Percentiles rank a stretch among this genome's conserved stretches.
Conservation (phyloP, 805 yeast species). For the Lachancea cidri region DNA sequence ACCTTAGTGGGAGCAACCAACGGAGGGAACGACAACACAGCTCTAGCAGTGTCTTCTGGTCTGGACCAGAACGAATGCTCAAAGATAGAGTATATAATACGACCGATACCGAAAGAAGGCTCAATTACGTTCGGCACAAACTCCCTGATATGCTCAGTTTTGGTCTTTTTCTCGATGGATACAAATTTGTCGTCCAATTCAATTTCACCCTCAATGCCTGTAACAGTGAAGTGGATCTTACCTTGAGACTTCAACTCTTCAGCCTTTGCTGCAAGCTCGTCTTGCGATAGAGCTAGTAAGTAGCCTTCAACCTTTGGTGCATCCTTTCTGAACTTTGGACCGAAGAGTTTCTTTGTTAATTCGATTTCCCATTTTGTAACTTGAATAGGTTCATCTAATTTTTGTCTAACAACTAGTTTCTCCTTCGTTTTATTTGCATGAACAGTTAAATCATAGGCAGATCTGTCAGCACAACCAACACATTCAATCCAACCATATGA, state of each 20-base stretch:
- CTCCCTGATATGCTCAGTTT: slow-evolving; percentile 89
- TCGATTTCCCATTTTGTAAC: slow-evolving; percentile 83
- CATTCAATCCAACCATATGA: slow-evolving; percentile 99
- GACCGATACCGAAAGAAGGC: slow-evolving; percentile 98
- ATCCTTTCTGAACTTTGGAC: slow-evolving; percentile 95
- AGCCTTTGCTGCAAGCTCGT: slow-evolving; percentile 73
- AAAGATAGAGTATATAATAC: slow-evolving; percentile 86
- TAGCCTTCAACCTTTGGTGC: slow-evolving; percentile 88
- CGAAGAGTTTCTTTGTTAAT: slow-evolving; percentile 90
- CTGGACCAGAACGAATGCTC: slow-evolving; percentile 96
- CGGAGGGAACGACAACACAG: slow-evolving; percentile 90
- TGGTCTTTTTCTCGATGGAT: slow-evolving; percentile 69
- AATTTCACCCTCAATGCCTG: slow-evolving; percentile 57
- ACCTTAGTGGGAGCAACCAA: slow-evolving; percentile 97
- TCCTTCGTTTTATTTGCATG: slow-evolving; percentile 94
- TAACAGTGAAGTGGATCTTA: slow-evolving; percentile 61
- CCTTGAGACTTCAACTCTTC: slow-evolving; percentile 58
- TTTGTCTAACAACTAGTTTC: slow-evolving; percentile 89
- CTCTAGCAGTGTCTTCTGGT: slow-evolving; percentile 83
- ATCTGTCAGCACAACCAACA: slow-evolving; percentile 99
- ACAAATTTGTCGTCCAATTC: slow-evolving; percentile 73
- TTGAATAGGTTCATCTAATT: slow-evolving; percentile 74
- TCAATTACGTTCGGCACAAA: slow-evolving; percentile 96
- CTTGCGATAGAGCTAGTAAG: slow-evolving; percentile 71
- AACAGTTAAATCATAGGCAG: slow-evolving; percentile 94